These are phyloP conservation scores for Prunus mongolica DNA, from an alignment of 306 rosid species.

Conservation along the genomic window DNA sequence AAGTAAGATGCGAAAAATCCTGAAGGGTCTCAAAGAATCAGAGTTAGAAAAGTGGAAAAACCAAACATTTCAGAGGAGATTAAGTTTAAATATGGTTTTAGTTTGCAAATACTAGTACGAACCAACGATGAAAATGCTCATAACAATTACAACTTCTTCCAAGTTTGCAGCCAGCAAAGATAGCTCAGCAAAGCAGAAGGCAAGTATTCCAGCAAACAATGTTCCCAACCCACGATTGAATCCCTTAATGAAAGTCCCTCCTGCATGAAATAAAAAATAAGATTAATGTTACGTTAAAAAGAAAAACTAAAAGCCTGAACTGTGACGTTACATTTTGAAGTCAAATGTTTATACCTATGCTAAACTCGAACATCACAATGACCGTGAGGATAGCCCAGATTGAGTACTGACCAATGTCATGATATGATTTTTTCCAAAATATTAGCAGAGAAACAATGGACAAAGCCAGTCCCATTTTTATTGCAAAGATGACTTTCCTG, in stretches of 20 bases:
- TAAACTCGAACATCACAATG: slow-evolving; percentile 67
- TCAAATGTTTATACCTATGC: slow-evolving; percentile 41
- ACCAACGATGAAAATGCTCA: slow-evolving; percentile 58
- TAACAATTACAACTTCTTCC: slow-evolving; percentile 43
- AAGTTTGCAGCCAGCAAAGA: slow-evolving; percentile 30
- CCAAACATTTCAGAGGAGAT: not conserved
- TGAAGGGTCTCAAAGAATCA: slow-evolving; percentile 6
- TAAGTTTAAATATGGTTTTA: no score
- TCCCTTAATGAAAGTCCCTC: slow-evolving; percentile 69
- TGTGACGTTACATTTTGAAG: not conserved
- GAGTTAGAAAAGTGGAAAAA: not conserved
- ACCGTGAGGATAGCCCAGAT: slow-evolving; percentile 79
- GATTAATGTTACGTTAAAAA: not conserved
- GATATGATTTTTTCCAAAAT: slow-evolving; percentile 35
- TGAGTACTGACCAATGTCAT: slow-evolving; percentile 38
- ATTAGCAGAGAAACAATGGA: slow-evolving; percentile 50
- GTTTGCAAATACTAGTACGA: not conserved
- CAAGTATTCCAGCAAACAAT: slow-evolving; percentile 57
- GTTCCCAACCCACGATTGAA: slow-evolving; percentile 73
- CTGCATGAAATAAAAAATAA: slow-evolving; percentile 20
- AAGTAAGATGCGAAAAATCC: slow-evolving; percentile 43
- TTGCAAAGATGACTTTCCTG: slow-evolving; percentile 45
- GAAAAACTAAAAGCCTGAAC: not conserved
- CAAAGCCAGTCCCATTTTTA: slow-evolving; percentile 53
- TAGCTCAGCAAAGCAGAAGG: slow-evolving; percentile 44